phyloP scores from a whole-genome alignment of 805 yeast species.

The Suhomyces sp. region DNA sequence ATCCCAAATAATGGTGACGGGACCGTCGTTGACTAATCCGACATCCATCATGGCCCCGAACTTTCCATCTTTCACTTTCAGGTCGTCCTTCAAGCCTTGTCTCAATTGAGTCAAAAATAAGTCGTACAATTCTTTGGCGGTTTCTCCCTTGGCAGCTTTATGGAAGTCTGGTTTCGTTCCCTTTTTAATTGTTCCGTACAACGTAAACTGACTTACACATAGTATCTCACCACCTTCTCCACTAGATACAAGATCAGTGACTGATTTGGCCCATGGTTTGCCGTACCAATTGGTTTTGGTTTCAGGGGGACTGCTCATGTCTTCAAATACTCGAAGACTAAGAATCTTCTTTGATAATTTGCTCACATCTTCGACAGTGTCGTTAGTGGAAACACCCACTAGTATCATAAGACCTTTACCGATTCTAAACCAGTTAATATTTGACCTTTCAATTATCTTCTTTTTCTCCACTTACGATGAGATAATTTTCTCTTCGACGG shows the following conservation, averaged over 20 bases:
- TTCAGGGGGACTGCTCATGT: conserved; percentile 43
- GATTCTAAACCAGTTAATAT: conserved; percentile 34
- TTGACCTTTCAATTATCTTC: neutral
- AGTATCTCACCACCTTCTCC: conserved; percentile 57
- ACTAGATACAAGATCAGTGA: conserved; percentile 41
- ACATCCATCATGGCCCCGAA: conserved; percentile 99
- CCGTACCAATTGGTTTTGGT: conserved; percentile 47
- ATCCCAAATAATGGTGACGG: conserved; percentile 83
- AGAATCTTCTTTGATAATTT: conserved; percentile 66
- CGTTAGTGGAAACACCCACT: conserved; percentile 80
- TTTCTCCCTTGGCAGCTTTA: conserved; percentile 77
- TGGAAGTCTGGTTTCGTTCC: conserved; percentile 97
- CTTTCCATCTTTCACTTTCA: conserved; percentile 75
- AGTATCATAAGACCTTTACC: conserved; percentile 72
- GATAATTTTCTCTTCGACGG: conserved; percentile 67
- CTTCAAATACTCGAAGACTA: conserved; percentile 71
- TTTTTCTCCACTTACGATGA: conserved; percentile 47
- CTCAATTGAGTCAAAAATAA: conserved; percentile 48
- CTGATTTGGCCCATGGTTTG: conserved; percentile 70
- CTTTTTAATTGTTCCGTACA: conserved; percentile 79
- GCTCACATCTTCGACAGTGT: conserved; percentile 69
- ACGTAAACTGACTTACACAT: conserved; percentile 90
- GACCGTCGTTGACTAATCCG: conserved; percentile 83
- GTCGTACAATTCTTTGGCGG: conserved; percentile 51
- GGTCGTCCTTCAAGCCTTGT: conserved; percentile 51